Evolutionary conservation across 352 stramenopile genomes (phyloP), one percentile per base, ranked within the genome.

Genomic region (Globisporangium viniferum): DNA sequence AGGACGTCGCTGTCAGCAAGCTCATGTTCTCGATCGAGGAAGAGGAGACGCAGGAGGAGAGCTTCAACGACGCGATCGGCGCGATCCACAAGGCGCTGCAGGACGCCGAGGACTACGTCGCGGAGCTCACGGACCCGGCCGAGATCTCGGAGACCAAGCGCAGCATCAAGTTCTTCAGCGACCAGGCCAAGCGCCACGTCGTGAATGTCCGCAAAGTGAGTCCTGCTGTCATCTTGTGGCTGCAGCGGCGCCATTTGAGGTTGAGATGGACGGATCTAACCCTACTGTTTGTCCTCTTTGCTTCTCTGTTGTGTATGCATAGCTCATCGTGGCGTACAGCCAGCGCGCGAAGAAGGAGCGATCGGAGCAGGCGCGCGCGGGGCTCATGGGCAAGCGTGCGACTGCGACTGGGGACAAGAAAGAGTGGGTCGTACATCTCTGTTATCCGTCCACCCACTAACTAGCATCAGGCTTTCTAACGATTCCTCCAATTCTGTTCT

Each of bases 291-390:
- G 29, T 33, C 5, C 0, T 20, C 5, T 24, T n/a, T 36, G 10
- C 41, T 12, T 54, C 22, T 9, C 31, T 41, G 2, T 44, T 44
- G 36, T 44, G 36, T 44, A 18, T 33, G 27, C 24, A 20, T 31
- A n/a, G 79, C 39, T 79, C 14, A 73, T 92, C 2, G 73, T 91
- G 65, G 70, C 74, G 56, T 93, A 92, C 70, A 74, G 79, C 12
- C 75, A 92, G 41, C 78, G 80, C 46, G 82, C 82, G 18, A 91
- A 92, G 69, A 41, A 70, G 15, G 79, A 90, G 72, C 73, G 84
- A 6, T 60, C 89, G 20, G 78, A 90, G 53, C 78, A 84, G 46
- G 74, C 82, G 35, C 80, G 82, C 8, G 60, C 64, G 0, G 87
- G 71, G 15, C 66, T 93, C 15, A 74, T 92, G 67, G 62, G 73